These are phyloP conservation scores for Tuber melanosporum DNA, from an alignment of 495 filamentous ascomycete genomes.

Conservation along the genomic window DNA sequence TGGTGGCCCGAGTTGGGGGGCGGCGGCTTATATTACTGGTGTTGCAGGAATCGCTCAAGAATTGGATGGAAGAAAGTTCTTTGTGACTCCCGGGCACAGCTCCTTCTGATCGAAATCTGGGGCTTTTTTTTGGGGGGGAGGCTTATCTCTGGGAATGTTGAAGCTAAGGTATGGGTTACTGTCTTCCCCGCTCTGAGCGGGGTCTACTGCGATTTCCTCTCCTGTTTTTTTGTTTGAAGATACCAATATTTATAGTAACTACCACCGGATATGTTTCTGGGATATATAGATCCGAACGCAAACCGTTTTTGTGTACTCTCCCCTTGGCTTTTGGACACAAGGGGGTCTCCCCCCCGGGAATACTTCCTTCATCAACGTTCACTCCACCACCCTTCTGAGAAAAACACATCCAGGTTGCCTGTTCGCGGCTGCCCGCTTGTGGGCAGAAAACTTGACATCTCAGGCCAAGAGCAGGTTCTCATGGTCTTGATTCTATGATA, in stretches of 20 bases:
- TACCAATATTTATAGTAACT: conserved; percentile 1
- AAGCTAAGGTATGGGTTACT: conserved; percentile 17
- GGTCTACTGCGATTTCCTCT: not conserved
- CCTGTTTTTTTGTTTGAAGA: not conserved
- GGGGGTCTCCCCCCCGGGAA: conserved; percentile 43
- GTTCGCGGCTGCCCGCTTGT: conserved; percentile 42
- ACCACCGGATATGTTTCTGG: conserved; percentile 11
- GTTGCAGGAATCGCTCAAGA: not conserved
- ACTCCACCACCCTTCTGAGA: conserved; percentile 15
- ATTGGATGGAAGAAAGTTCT: not conserved
- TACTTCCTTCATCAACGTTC: conserved; percentile 39
- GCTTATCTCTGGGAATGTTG: conserved; percentile 14
- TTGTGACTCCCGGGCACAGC: conserved; percentile 13
- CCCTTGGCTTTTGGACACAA: conserved; percentile 44
- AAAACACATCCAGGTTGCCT: conserved; percentile 31
- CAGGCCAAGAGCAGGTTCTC: conserved; percentile 44
- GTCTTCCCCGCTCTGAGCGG: conserved; percentile 11
- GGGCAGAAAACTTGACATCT: conserved; percentile 42
- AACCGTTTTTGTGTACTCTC: conserved; percentile 42
- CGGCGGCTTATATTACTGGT: not conserved
- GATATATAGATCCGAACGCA: conserved; percentile 13
- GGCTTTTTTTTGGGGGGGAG: conserved; percentile 1
- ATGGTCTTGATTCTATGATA: conserved; percentile 49
- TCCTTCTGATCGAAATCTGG: conserved; percentile 11
- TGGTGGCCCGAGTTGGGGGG: no score